Base-by-base conservation (phyloP, 805 yeast genomes). In the Maudiozyma barnettii region DNA sequence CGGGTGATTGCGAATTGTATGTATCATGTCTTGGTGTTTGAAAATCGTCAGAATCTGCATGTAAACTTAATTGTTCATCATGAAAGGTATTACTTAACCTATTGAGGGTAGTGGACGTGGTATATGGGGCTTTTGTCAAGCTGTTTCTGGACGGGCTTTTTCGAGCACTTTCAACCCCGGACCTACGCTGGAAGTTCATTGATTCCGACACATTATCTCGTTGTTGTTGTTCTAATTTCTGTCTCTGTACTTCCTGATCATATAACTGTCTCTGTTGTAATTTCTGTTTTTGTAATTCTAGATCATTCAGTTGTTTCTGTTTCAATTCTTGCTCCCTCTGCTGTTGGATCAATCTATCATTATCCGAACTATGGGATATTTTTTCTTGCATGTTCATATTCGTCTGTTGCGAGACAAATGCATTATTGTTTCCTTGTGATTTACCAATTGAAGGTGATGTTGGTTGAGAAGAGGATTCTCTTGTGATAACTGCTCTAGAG, bases 401-500 rank as follows among this genome's bases (percentile, higher is more conserved):
- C n/a, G 18, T 33, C n/a, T 33, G 36, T 33, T 33, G 36, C 10
- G 30, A 26, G 8, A 9, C 30, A 26, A 26, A 26, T 26, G 30
- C 30, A 26, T 26, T 26, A 12, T 12, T 26, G 10, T 26, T 33
- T 33, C n/a, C 36, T 33, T 33, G 16, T 10, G 19, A n/a, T 33
- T 16, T 33, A n/a, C 18, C 36, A 33, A 33, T 33, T 4, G 36
- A 33, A 33, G 30, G 41, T 9, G 39, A 21, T 6, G 33, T 26
- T 23, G 43, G 21, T 40, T 40, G 20, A 3, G 42, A 31, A 14
- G n/a, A 19, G 12, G 36, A 22, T 19, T 22, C 7, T 37, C 41
- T 43, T 9, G 52, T 46, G 4, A 59, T 51, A 2, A 61, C 56
- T 1, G 69, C 68, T 37, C 66, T 60, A 45, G 59, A 54, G 48